phyloP scores from a whole-genome alignment of 164 flowering plant genomes.

The Vitis rupestris region DNA sequence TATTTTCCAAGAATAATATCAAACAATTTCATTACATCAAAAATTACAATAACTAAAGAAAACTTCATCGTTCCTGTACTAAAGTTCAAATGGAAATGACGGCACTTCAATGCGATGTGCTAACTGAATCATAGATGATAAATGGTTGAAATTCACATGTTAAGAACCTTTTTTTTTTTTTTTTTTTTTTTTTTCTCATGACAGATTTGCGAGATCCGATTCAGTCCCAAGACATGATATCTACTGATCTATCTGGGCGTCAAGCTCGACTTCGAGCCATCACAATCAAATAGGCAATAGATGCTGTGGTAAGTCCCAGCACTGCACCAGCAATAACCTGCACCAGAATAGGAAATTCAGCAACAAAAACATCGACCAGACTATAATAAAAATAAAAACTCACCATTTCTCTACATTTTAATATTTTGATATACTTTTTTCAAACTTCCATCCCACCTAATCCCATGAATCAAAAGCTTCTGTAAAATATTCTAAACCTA shows the following conservation, averaged over 20 bases:
- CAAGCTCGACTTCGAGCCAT: neutral
- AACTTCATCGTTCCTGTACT: neutral
- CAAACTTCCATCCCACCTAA: too few relatives aligned
- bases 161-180: too few relatives aligned
- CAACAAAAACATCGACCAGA: neutral
- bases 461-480: too few relatives aligned
- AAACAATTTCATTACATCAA: neutral
- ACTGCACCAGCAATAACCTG: slow-evolving; percentile 56
- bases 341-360: neutral
- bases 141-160: too few relatives aligned
- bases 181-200: too few relatives aligned
- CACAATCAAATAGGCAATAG: slow-evolving; percentile 27
- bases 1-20: neutral
- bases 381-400: too few relatives aligned
- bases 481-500: too few relatives aligned
- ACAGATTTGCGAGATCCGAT: neutral
- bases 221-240: neutral
- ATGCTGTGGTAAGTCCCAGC: slow-evolving; percentile 44
- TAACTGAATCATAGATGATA: too few relatives aligned
- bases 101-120: too few relatives aligned
- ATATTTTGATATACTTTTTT: too few relatives aligned
- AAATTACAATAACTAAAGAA: neutral
- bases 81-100: neutral
- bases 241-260: neutral
- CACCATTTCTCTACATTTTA: too few relatives aligned